Evolutionary conservation across 257 asterid genomes (phyloP), one percentile per base, ranked within the genome.

Genomic region (Gentiana dahurica): DNA sequence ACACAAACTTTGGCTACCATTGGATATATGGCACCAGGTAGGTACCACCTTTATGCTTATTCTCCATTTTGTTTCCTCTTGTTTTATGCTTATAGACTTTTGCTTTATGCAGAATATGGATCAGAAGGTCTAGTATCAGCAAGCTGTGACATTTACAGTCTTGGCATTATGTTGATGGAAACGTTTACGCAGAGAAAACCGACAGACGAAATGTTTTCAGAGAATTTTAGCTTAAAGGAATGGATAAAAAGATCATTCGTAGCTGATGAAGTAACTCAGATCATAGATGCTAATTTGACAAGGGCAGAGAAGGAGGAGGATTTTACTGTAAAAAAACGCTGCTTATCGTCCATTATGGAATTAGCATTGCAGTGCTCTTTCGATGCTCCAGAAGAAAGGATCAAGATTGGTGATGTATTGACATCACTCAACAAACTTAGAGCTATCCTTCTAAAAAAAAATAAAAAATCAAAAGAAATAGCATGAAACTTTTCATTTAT

Each of bases 121-220:
- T 62, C 38, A 41, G 76, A 72, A 67, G 87, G 87, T 1, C 35
- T 75, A 0, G 70, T 74, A 11, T 80, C 87, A 1, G 60, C 74
- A 34, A 67, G 62, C 46, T 65, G 79, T 5, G 87, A 80, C 38
- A 50, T 77, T 53, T 74, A 76, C 53, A 69, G 87, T 53, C 74
- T 41, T 0, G 83, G 84, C 3, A 46, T 77, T 48, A 64, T 75
- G 70, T 4, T 80, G 58, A 56, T 80, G 77, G 87, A 74, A 65
- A 68, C 65, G 0, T 70, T 74, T 49, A 71, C 83, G 0, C 39
- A 77, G 61, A 71, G 62, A 54, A 62, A 57, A 32, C 83, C 86
- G 3, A 63, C 52, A 0, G 70, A 79, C 37, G 75, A 44, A 32
- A 13, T 64, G 63, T 74, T 71, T 37, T n/a, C 58, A 1, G 81